Evolutionary conservation across 2,329 filamentous ascomycete genomes (phyloP), one percentile per base, ranked within the genome.

Genomic region (Hypoxylon sp.): DNA sequence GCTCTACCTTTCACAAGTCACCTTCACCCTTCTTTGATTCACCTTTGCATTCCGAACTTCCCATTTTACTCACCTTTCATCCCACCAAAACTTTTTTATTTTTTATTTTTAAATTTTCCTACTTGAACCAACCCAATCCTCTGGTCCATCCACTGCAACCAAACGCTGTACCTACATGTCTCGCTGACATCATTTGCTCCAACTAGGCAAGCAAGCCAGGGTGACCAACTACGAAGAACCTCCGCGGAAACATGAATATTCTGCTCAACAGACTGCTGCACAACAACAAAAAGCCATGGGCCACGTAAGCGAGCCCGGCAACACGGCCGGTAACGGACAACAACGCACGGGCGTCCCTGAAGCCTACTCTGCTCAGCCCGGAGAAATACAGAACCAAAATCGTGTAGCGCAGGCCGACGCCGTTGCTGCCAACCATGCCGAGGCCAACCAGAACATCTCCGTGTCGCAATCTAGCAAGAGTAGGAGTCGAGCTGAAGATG

Each of bases 161-260:
- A 17, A 23, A 55, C 34, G 55, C 60, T 67, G 53, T 50, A 58
- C 52, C 58, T 50, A 58, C 52, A 60, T 70, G 67, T 69, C 72
- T 63, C 73, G 73, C 78, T 82, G 75, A 82, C 75, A 74, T 77
- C 70, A 73, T 71, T 66, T 68, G 64, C 63, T 57, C 49, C 52
- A 69, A 75, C 74, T 69, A 90, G 88, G 95, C 82, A 98, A 98
- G 85, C 94, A 97, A 86, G 95, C 94, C 74, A 92, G 93, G 73
- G 86, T 84, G 71, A 86, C 87, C 72, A 84, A 86, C 73, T 73
- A 83, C 72, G 86, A 88, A 70, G 85, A 87, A 72, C 72, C 83
- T 65, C 75, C 83, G 49, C 84, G 83, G 67, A 86, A 86, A 80
- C 84, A 84, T 78, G 83, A 89, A 72, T 79, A 81, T 72, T 80